Percentiles rank a stretch among this genome's conserved stretches.
These are phyloP conservation scores for Auxenochlorella protothecoides DNA, from an alignment of 139 green algal species.

Conservation along the genomic window DNA sequence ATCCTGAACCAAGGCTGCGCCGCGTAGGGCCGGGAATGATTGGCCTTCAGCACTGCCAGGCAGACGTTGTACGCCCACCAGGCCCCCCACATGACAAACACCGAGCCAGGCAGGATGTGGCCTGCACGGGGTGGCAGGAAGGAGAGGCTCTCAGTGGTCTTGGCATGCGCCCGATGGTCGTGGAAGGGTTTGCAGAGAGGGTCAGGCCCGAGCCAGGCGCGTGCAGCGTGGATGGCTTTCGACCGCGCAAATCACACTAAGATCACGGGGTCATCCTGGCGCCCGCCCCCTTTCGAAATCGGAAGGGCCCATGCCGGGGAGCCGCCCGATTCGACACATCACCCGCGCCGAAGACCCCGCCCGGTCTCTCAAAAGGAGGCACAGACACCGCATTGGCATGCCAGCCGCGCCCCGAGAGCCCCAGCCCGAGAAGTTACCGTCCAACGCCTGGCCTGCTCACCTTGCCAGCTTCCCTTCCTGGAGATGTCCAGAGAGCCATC, in stretches of 20 bases:
- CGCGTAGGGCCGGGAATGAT: not conserved
- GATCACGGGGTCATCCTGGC: not conserved
- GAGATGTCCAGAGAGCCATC: not conserved
- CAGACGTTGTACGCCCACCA: constrained; percentile 13
- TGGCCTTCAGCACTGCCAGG: not conserved
- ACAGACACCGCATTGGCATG: not conserved
- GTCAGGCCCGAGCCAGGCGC: no score
- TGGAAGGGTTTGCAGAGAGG: no score
- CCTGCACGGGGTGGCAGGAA: not conserved
- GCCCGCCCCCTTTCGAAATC: not conserved
- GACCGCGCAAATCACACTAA: not conserved
- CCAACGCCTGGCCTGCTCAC: not conserved
- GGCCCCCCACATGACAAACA: constrained; percentile 9
- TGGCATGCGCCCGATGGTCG: no score
- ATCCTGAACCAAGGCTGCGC: constrained; percentile 4
- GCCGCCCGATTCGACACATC: not conserved
- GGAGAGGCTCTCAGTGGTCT: not conserved
- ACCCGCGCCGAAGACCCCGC: not conserved
- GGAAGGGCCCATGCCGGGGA: not conserved
- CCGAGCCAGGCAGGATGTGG: constrained; percentile 3
- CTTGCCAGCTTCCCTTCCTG: not conserved
- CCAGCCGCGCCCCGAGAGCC: not conserved
- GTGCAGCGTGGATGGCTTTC: not conserved
- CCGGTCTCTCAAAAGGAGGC: not conserved
- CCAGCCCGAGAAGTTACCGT: not conserved